Percentiles rank a stretch among this genome's conserved stretches.
phyloP scores from a whole-genome alignment of 768 basidiomycete genomes.

The Mycena haematopus region DNA sequence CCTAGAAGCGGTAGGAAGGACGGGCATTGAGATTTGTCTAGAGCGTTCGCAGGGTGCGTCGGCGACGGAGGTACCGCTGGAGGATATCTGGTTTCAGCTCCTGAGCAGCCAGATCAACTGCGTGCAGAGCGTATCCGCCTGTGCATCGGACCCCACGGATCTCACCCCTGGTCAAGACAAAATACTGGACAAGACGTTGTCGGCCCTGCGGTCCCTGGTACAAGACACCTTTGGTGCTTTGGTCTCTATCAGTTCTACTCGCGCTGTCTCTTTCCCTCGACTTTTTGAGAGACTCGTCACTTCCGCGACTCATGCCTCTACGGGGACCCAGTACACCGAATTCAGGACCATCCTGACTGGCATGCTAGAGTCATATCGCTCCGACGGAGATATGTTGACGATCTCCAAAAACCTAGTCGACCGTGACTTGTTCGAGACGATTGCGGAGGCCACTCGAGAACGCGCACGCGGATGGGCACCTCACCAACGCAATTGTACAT shows the following conservation, averaged over 20 bases:
- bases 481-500: constrained; percentile 52
- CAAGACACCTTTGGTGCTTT: constrained; percentile 86
- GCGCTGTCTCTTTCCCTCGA: constrained; percentile 86
- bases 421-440: constrained; percentile 79
- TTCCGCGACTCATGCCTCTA: constrained; percentile 57
- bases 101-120: constrained; percentile 82
- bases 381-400: constrained; percentile 87
- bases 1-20: constrained; percentile 63
- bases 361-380: constrained; percentile 95
- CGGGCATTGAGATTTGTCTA: constrained; percentile 73
- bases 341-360: constrained; percentile 89
- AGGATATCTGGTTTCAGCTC: constrained; percentile 91
- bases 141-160: constrained; percentile 37
- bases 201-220: constrained; percentile 72
- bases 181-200: constrained; percentile 43
- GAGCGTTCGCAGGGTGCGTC: constrained; percentile 60
- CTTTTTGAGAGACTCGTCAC: constrained; percentile 93
- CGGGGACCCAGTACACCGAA: constrained; percentile 82
- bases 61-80: constrained; percentile 54
- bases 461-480: constrained; percentile 69
- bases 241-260: constrained; percentile 82
- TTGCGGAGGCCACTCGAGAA: constrained; percentile 65
- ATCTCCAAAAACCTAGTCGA: constrained; percentile 85
- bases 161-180: constrained; percentile 18
- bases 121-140: constrained; percentile 71